Evolutionary conservation across 1,139 yeast genomes (phyloP), one percentile per base, ranked within the genome.

Genomic region (Blastobotrys elegans): DNA sequence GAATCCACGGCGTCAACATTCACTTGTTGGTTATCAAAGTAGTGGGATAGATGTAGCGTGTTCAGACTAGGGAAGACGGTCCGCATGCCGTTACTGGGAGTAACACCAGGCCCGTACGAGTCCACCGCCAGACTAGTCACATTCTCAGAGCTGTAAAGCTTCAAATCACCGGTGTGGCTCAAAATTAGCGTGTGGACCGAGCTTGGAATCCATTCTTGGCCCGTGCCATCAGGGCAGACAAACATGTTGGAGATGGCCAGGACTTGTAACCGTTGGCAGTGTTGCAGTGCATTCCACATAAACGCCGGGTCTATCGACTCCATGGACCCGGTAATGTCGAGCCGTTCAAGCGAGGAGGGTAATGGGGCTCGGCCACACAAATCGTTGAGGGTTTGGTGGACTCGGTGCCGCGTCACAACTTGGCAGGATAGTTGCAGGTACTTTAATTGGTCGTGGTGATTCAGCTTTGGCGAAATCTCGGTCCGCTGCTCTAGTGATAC

Each of bases 381-480:
- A 21, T 37, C 47, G 26, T 31, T 29, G 3, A 44, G 38, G 3
- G 31, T 27, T 21, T 44, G 36, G 24, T 44, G 47, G 24, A 42
- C 33, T 18, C 34, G 21, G 3, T 35, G 33, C 8, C 34, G 27
- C 8, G 40, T 7, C 11, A 34, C 6, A 11, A 34, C 16, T 2
- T 11, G 18, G 35, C 46, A 42, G 4, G 4, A 13, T 20, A 42
- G 16, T 13, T 18, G n/a, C 34, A 42, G 14, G 21, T 42, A 35
- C 20, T 29, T 42, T 8, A 42, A 11, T 6, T 13, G 14, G 4
- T 2, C 5, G 16, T 41, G 30, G 29, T 42, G 35, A 7, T 21
- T 4, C 14, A 41, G 16, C 13, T 41, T 24, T 4, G 44, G 40
- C 13, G 40, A 21, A 20, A 34, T 34, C 14, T 4, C 18, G 29